phyloP scores from a whole-genome alignment of 2,329 filamentous ascomycete species.

The Stachybotrys elegans region DNA sequence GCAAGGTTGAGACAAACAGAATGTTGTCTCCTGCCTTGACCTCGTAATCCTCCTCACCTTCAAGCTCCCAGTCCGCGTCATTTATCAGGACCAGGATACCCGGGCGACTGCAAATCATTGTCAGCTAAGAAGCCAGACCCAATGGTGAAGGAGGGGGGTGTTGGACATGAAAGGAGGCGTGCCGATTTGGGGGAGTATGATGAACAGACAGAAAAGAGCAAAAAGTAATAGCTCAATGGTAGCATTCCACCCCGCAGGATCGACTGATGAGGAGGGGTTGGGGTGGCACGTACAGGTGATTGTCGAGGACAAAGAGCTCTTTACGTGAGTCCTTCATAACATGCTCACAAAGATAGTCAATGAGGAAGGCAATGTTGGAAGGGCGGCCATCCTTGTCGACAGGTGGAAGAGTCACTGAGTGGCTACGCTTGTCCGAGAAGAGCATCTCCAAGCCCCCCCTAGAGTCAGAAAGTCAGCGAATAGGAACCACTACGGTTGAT shows the following conservation, averaged over 20 bases:
- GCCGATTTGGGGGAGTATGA: slow-evolving; percentile 3
- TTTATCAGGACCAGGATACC: slow-evolving; percentile 97
- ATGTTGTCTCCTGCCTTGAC: slow-evolving; percentile 80
- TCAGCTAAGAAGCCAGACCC: too few relatives aligned
- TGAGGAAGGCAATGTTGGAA: slow-evolving; percentile 69
- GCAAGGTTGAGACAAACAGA: slow-evolving; percentile 92
- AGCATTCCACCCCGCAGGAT: too few relatives aligned
- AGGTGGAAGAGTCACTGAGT: slow-evolving; percentile 63
- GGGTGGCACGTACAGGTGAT: slow-evolving; percentile 67
- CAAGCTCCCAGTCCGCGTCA: slow-evolving; percentile 96
- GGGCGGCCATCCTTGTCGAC: slow-evolving; percentile 53
- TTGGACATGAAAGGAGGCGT: slow-evolving; percentile 2
- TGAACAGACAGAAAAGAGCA: too few relatives aligned
- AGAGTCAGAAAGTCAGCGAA: too few relatives aligned
- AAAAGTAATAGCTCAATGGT: too few relatives aligned
- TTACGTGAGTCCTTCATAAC: slow-evolving; percentile 80
- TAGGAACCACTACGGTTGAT: too few relatives aligned
- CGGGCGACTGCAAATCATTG: slow-evolving; percentile 61
- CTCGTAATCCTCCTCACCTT: slow-evolving; percentile 88
- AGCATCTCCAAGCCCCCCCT: slow-evolving; percentile 93
- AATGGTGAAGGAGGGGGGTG: not conserved
- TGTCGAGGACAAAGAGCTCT: slow-evolving; percentile 85
- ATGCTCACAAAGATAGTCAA: slow-evolving; percentile 72
- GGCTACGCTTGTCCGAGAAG: slow-evolving; percentile 76
- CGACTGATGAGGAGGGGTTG: slow-evolving; percentile 2